Evolutionary conservation across 371 early-diverging fungal genomes (phyloP), one percentile per base, ranked within the genome.

Genomic region (Mucor racemosus): DNA sequence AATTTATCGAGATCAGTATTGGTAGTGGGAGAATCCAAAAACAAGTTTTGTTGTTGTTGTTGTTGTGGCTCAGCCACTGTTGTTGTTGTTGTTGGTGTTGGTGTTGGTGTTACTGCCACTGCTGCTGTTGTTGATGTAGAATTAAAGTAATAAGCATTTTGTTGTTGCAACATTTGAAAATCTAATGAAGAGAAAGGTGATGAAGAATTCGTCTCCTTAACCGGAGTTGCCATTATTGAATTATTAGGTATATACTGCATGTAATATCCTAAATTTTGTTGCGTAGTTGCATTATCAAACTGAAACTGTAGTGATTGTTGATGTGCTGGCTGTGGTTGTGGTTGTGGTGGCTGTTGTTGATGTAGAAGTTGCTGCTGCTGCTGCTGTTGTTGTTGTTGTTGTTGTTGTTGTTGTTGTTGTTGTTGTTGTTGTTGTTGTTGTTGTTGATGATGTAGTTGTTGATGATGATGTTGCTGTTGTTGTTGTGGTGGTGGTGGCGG

Each of bases 1-100:
- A 48, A 48, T 48, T 48, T 48, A 10, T 48, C 48, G 48, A 48
- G 48, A 48, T 48, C 48, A 48, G 48, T 48, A 7, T 48, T 48
- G 5, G n/a, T 19, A 48, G 48, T 9, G 21, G 17, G 7, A 10
- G 48, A 17, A 48, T 48, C 9, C 21, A 48, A 48, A 19, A 48
- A 48, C 10, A 21, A 17, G 19, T 48, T 5, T 17, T 48, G 48
- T 48, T 48, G 48, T 21, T 48, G 48, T 19, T 48, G 48, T 48
- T 48, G 48, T 21, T 48, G 48, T 21, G 48, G 48, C 48, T 48
- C 48, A 48, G 48, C 48, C 17, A 9, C 21, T 48, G 48, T 19
- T 48, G 48, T 21, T 19, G 48, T 48, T 48, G 48, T 21, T 19
- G 21, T 48, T 48, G 48, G 9, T 48, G 48, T 21, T 19, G 48